Base-by-base conservation (phyloP, 345 rosid genomes). In the Acer yangbiense region DNA sequence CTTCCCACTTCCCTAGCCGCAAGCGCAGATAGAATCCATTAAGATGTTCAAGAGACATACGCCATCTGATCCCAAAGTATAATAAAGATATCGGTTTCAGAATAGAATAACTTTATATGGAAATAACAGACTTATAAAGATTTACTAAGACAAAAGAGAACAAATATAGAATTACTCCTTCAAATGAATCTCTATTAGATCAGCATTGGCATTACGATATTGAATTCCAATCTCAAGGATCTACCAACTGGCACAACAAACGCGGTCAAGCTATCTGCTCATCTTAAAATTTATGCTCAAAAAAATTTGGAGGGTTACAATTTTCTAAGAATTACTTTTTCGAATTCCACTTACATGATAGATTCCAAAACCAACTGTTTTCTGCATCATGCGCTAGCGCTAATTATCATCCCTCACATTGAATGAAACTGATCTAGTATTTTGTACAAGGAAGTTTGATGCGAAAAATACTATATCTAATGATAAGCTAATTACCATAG, bases 1-100 rank as follows among this genome's bases (percentile, higher is more conserved):
- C 90, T 72, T 88, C 87, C 97, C 97, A 86, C 81, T 91, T 92
- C 65, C 95, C 93, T 4, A 96, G 85, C 71, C 97, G 87, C 87
- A 93, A 80, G 43, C 98, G 95, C 83, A 96, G 81, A 77, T 87
- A 93, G 76, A 86, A 87, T 12, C 99, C 99, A 81, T 91, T 80
- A 16, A 93, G 97, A 72, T 79, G 85, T 14, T 84, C 75, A 27
- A 81, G 79, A 55, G 97, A 80, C 79, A 81, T 77, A 29, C 54
- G 78, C 21, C 93, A 96, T 80, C 99, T 93, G 83, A 68, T 73
- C 61, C 29, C 75, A 63, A 4, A 16, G 17, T 20, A 63, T 21
- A 21, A 60, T 2, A 52, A 68, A 69, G 67, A 75, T n/a, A 29
- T 63, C 44, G 71, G 52, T 39, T 16, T 14, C 29, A 5, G 39